Conservation (phyloP, 768 basidiomycete genomes). For the Saitozyma sp. region DNA sequence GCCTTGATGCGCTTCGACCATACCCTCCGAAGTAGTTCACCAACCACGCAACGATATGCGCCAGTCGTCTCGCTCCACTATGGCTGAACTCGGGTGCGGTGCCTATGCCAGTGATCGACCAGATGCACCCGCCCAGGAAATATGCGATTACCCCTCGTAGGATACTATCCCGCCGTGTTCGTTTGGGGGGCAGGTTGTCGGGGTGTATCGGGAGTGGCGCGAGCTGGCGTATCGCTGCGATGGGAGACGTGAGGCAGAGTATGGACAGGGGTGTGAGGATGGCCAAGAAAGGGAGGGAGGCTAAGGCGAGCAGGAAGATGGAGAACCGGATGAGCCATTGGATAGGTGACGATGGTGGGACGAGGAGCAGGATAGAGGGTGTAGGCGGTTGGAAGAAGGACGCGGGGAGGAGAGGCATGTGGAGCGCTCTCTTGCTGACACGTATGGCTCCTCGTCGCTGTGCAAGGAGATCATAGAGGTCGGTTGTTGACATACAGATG, state of each 20-base stretch:
- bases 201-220: slow-evolving; percentile 19
- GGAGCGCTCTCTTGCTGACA: background rate
- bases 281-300: slow-evolving; percentile 6
- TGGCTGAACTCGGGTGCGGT: slow-evolving; percentile 11
- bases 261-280: slow-evolving; percentile 13
- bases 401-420: slow-evolving; percentile 5
- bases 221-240: background rate
- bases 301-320: slow-evolving; percentile 3
- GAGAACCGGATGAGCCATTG: slow-evolving; percentile 14
- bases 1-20: background rate
- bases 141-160: slow-evolving; percentile 9
- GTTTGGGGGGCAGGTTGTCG: slow-evolving; percentile 11
- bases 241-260: background rate
- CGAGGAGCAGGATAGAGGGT: slow-evolving; percentile 7
- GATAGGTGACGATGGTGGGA: slow-evolving; percentile 8
- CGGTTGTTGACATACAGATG: no score
- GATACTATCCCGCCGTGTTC: background rate
- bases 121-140: slow-evolving; percentile 4
- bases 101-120: slow-evolving; percentile 17
- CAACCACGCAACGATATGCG: background rate
- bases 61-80: background rate
- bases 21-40: background rate
- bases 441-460: no score
- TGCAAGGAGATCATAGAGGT: no score
- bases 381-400: slow-evolving; percentile 14